Conservation (phyloP, 495 filamentous ascomycete species). For the Annulohypoxylon moriforme region DNA sequence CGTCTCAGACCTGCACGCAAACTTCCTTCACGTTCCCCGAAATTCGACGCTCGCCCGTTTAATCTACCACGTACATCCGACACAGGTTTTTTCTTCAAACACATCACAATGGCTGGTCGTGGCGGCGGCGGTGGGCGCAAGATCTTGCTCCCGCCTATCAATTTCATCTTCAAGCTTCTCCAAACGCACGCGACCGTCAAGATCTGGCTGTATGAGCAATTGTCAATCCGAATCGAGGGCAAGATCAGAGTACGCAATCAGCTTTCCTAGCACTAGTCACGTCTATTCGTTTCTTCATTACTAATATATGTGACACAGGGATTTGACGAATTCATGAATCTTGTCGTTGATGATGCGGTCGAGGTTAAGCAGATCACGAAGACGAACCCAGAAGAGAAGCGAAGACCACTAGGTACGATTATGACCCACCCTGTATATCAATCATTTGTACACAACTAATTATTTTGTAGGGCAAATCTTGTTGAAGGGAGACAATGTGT, state of each 20-base stretch:
- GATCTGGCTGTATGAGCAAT: conserved; percentile 97
- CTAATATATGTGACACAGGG: conserved; percentile 64
- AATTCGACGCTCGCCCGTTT: conserved; percentile 2
- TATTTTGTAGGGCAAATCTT: conserved; percentile 83
- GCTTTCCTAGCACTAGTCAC: conserved; percentile 9
- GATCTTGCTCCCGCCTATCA: conserved; percentile 95
- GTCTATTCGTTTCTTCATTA: background rate
- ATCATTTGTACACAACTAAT: conserved; percentile 42
- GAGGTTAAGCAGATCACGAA: conserved; percentile 90
- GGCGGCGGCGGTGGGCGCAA: conserved; percentile 82
- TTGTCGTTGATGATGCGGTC: conserved; percentile 94
- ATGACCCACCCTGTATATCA: background rate
- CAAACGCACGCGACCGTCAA: conserved; percentile 83
- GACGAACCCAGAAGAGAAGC: conserved; percentile 76
- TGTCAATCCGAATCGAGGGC: conserved; percentile 91
- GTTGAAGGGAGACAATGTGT: conserved; percentile 97
- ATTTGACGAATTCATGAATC: conserved; percentile 99
- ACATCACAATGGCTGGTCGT: conserved; percentile 78
- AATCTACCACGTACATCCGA: background rate
- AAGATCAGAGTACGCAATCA: conserved; percentile 80
- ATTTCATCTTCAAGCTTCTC: conserved; percentile 97
- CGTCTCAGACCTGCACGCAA: background rate
- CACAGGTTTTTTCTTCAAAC: background rate
- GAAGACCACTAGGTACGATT: conserved; percentile 79
- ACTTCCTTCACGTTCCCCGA: conserved; percentile 3